Base-by-base conservation (phyloP, 1,139 yeast species). In the Kodamaea anthophila region DNA sequence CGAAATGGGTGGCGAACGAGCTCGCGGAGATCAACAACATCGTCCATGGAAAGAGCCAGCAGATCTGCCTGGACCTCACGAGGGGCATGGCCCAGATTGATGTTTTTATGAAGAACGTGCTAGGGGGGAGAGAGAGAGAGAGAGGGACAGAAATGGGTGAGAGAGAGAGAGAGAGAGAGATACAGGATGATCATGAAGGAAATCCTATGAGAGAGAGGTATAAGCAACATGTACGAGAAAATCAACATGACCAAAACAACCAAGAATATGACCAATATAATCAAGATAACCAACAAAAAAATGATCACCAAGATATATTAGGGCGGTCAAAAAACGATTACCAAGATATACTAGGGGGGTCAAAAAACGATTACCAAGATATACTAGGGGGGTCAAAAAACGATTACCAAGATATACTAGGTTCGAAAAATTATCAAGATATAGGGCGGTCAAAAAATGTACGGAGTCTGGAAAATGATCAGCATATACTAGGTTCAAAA, bases 1-100 rank as follows among this genome's bases (percentile, higher is more conserved):
- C 67, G 6, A 51, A 47, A 37, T 62, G 65, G 65, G 53, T 62
- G 7, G 58, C 65, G 9, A 49, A 47, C 23, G 62, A 58, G 35
- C 39, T 61, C 26, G 45, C 50, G 27, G 46, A 45, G 23, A 55
- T 55, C 39, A 54, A 57, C 35, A 43, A 49, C 18, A 46, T 44
- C 15, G 62, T 58, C 12, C 42, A 55, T n/a, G 39, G 47, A 3
- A 45, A 43, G 29, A 42, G 49, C 23, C 54, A 49, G 29, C 34
- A 36, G 19, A 40, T 54, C 23, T 46, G 47, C 32, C 41, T 38
- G 11, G 43, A 38, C 6, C 34, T 50, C 23, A 42, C 36, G 16
- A 44, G 44, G 3, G 48, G 51, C n/a, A 31, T 48, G 18, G 51
- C 46, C 15, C 40, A 36, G 15, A 43, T 57, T 32, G 41, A 47